These are phyloP conservation scores for Wickerhamiella musiphila DNA, from an alignment of 805 yeast genomes.

Conservation along the genomic window DNA sequence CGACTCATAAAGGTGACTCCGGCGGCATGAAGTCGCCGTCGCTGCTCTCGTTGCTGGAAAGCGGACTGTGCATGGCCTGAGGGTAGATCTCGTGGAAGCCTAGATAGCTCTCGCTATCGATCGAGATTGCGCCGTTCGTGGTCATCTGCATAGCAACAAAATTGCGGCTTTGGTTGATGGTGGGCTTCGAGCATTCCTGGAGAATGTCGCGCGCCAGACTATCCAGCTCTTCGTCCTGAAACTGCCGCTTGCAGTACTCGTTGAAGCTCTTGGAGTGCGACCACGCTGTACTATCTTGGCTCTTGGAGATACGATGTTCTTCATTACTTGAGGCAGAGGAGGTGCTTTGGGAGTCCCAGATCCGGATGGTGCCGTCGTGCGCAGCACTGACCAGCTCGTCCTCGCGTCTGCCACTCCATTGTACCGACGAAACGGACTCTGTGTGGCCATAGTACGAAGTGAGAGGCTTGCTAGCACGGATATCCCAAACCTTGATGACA, in stretches of 20 bases:
- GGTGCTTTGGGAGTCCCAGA: slow-evolving; percentile 31
- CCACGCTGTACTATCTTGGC: slow-evolving; percentile 4
- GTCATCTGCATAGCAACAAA: slow-evolving; percentile 15
- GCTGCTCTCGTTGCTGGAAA: slow-evolving; percentile 4
- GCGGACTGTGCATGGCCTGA: slow-evolving; percentile 3
- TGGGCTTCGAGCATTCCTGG: slow-evolving; percentile 8
- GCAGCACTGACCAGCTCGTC: slow-evolving; percentile 41
- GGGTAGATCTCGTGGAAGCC: slow-evolving; percentile 19
- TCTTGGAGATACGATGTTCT: too few species aligned
- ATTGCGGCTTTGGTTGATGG: slow-evolving; percentile 16
- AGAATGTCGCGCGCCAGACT: slow-evolving; percentile 12
- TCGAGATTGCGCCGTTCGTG: slow-evolving; percentile 14
- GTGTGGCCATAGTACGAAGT: slow-evolving; percentile 39
- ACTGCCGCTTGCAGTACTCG: slow-evolving; percentile 16
- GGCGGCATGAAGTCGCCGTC: slow-evolving; percentile 10
- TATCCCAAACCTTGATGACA: slow-evolving; percentile 56
- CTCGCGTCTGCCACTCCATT: slow-evolving; percentile 34
- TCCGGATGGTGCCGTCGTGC: slow-evolving; percentile 47
- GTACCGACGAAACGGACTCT: slow-evolving; percentile 36
- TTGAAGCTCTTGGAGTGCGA: slow-evolving; percentile 13
- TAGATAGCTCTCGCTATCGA: slow-evolving; percentile 19
- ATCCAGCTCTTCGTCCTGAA: slow-evolving; percentile 9
- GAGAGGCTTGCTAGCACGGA: slow-evolving; percentile 38
- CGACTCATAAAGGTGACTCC: neutral
- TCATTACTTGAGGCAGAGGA: too few species aligned